Evolutionary conservation across 148 eudicot genomes (phyloP), one percentile per base, ranked within the genome.

Genomic region (Rhododendron molle): DNA sequence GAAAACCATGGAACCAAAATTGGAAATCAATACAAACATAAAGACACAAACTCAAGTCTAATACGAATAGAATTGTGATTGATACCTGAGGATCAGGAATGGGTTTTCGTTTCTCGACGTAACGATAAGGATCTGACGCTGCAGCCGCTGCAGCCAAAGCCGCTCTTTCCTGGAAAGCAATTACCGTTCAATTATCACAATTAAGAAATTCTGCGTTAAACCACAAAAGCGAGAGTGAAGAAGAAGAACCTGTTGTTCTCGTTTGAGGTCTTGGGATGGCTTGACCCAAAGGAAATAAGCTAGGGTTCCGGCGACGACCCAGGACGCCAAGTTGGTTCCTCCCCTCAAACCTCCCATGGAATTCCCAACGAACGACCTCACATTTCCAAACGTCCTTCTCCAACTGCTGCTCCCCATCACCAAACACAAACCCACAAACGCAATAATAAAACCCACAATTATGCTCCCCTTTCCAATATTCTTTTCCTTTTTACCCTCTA

Each of bases 291-390:
- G 90, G 82, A 81, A 92, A 87, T 95, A 94, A 7, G 96, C 98
- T 83, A 95, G 89, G 84, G 95, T 93, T 84, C 98, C 98, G 83
- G 98, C 98, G 65, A 94, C 98, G 13, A 88, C 88, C 98, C 98
- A 95, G 0, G 98, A 90, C 38, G 98, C 96, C 47, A 95, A 81
- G 47, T 90, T 94, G 86, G 88, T 73, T 28, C 92, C 91, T 7
- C 96, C 98, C 81, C 92, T 85, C 23, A 94, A 84, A 20, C 98
- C 95, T 38, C 98, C 96, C 92, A 90, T 91, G 11, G 94, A 88
- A 87, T 95, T 95, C 43, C 95, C 95, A 7, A 94, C 20, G 72
- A 95, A 89, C 0, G 96, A 91, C 60, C 95, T 88, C 81, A 90
- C 89, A 76, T 92, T 94, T 0, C 92, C 93, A 2, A 89, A 13